These are phyloP conservation scores for Sporisorium exsertum DNA, from an alignment of 1,284 basidiomycete genomes.

Conservation along the genomic window DNA sequence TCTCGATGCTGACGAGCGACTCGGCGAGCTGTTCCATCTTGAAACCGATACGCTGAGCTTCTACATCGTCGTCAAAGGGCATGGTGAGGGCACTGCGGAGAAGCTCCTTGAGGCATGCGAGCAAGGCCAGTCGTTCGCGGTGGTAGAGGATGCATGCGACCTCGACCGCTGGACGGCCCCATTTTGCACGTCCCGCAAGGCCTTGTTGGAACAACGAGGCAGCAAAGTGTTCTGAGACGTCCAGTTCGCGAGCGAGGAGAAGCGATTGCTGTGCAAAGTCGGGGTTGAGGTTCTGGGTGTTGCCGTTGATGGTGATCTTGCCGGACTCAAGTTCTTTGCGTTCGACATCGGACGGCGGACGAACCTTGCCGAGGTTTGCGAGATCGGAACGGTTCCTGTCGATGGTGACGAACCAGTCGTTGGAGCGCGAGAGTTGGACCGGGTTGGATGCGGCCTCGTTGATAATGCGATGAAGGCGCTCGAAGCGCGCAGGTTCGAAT, in stretches of 20 bases:
- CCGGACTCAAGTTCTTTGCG: slow-evolving; percentile 64
- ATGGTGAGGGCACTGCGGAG: slow-evolving; percentile 60
- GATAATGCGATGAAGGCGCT: slow-evolving; percentile 59
- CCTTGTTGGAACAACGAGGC: slow-evolving; percentile 67
- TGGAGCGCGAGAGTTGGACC: slow-evolving; percentile 47
- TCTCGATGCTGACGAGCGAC: slow-evolving; percentile 49
- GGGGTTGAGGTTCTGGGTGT: slow-evolving; percentile 56
- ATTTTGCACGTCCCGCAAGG: slow-evolving; percentile 57
- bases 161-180: slow-evolving; percentile 61
- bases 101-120: slow-evolving; percentile 63
- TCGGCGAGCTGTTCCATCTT: slow-evolving; percentile 63
- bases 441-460: slow-evolving; percentile 52
- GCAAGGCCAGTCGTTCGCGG: slow-evolving; percentile 62
- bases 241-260: slow-evolving; percentile 57
- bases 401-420: slow-evolving; percentile 65
- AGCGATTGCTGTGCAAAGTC: slow-evolving; percentile 67
- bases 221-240: slow-evolving; percentile 65
- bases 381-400: slow-evolving; percentile 60
- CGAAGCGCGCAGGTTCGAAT: slow-evolving; percentile 63
- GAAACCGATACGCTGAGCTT: slow-evolving; percentile 51
- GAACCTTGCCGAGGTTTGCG: slow-evolving; percentile 58
- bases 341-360: slow-evolving; percentile 56
- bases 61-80: slow-evolving; percentile 53
- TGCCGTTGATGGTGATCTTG: slow-evolving; percentile 62
- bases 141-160: slow-evolving; percentile 65